A percentile compares a stretch with the other conserved stretches of the same genome.
phyloP scores from a whole-genome alignment of 495 filamentous ascomycete species.

The Annulohypoxylon maeteangense region DNA sequence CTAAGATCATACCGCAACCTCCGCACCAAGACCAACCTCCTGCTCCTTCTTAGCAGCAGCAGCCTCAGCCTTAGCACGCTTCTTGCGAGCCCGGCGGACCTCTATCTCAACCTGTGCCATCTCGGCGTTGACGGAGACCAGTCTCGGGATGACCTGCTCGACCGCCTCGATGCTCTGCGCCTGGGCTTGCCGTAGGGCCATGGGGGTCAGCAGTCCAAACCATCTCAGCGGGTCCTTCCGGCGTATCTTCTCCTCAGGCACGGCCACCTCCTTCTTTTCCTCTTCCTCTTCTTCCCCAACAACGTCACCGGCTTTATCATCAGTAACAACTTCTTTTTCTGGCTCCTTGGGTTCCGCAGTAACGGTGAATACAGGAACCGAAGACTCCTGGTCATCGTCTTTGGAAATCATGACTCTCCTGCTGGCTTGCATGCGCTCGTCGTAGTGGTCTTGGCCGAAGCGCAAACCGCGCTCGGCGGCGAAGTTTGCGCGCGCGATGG shows the following conservation, averaged over 20 bases:
- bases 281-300: neutral
- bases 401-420: constrained; percentile 47
- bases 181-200: constrained; percentile 70
- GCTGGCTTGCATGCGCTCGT: constrained; percentile 75
- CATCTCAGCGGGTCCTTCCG: constrained; percentile 69
- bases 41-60: constrained; percentile 18
- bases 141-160: constrained; percentile 56
- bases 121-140: constrained; percentile 56
- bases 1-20: constrained; percentile 26
- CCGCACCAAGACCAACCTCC: constrained; percentile 11
- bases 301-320: neutral
- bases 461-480: constrained; percentile 68
- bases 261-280: neutral
- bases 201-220: constrained; percentile 75
- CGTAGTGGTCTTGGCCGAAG: constrained; percentile 76
- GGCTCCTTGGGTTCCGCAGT: constrained; percentile 1
- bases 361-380: constrained; percentile 23
- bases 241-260: neutral
- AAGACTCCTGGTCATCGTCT: constrained; percentile 14
- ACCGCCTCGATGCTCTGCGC: constrained; percentile 55
- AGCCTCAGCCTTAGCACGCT: constrained; percentile 55
- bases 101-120: constrained; percentile 63
- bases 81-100: constrained; percentile 62
- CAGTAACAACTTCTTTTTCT: neutral
- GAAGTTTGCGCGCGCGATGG: constrained; percentile 78